These are phyloP conservation scores for Infundibulicybe gibba DNA, from an alignment of 768 basidiomycete species.

Conservation along the genomic window DNA sequence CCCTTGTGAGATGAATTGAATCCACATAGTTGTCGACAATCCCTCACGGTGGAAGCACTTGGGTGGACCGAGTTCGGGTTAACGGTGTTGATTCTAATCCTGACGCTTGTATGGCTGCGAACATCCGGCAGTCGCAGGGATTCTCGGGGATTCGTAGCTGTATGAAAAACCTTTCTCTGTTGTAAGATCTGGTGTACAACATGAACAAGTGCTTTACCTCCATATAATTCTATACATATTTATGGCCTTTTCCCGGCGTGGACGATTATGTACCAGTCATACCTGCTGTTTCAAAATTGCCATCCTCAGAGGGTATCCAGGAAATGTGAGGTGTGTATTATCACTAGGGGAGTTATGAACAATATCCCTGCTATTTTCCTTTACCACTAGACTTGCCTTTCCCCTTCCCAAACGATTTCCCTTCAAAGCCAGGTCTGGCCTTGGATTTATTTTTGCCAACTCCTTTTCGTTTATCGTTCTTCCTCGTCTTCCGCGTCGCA, in stretches of 20 bases:
- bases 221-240: too few relatives aligned
- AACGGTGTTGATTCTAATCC: conserved; percentile 49
- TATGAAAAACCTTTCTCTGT: not conserved
- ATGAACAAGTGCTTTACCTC: too few relatives aligned
- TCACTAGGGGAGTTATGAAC: too few relatives aligned
- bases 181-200: not conserved
- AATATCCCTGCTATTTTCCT: too few relatives aligned
- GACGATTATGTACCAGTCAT: too few relatives aligned
- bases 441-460: conserved; percentile 46
- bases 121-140: conserved; percentile 11
- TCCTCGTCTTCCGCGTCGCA: conserved; percentile 76
- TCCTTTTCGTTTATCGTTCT: conserved; percentile 63
- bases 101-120: conserved; percentile 45
- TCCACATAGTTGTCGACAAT: conserved; percentile 57
- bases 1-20: not conserved
- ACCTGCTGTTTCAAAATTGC: too few relatives aligned
- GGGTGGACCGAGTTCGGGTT: conserved; percentile 76
- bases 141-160: conserved; percentile 6
- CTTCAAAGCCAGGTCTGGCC: conserved; percentile 84
- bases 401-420: conserved; percentile 67
- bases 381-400: too few relatives aligned
- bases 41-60: conserved; percentile 67
- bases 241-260: too few relatives aligned
- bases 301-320: too few relatives aligned
- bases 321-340: too few relatives aligned